Evolutionary conservation across 352 stramenopile species (phyloP), one percentile per base, ranked within the genome.

Genomic region (Globisporangium orthogonon): DNA sequence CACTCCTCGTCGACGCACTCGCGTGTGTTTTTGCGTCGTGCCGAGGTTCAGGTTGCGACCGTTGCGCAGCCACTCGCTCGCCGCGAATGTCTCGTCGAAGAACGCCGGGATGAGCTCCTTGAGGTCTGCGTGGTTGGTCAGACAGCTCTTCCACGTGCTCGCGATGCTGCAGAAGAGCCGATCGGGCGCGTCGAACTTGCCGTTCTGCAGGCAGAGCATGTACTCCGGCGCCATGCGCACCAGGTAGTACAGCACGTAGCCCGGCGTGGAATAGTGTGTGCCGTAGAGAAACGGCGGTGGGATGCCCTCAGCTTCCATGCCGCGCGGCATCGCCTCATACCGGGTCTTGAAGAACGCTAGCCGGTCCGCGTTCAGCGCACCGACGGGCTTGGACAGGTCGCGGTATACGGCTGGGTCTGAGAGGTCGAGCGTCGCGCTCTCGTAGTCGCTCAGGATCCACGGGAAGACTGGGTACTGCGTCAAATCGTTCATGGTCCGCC

Each of bases 81-180:
- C 61, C 33, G 69, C 57, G 9, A 96, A 75, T 31, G 86, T 76
- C 18, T 87, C 87, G 39, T 96, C 95, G 65, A 97, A 99, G 73
- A 98, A 99, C 73, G 99, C 97, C 1, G 97, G 97, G 39, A 97
- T 99, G 13, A 99, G 76, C 71, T 99, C 97, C 73, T 99, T 99
- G 7, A 99, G 81, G 69, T 99, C 97, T 1, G 90, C 89, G 35
- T 97, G 86, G 48, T 88, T 93, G 23, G 73, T 83, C 10, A 86
- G 17, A 39, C 78, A 89, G 30, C 81, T 82, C 23, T 97, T 81
- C 88, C 94, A 99, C 13, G 96, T 97, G 39, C 82, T 67, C 30
- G 87, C 65, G 46, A 99, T 87, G 56, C 87, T 98, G 39, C 80
- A 89, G 63, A 99, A 99, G 13, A 99, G 76, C 0, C 97, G 91